Percentiles rank a stretch among this genome's conserved stretches.
These are phyloP conservation scores for Triticum monococcum DNA, from an alignment of 176 grass and related monocot species.

Conservation along the genomic window DNA sequence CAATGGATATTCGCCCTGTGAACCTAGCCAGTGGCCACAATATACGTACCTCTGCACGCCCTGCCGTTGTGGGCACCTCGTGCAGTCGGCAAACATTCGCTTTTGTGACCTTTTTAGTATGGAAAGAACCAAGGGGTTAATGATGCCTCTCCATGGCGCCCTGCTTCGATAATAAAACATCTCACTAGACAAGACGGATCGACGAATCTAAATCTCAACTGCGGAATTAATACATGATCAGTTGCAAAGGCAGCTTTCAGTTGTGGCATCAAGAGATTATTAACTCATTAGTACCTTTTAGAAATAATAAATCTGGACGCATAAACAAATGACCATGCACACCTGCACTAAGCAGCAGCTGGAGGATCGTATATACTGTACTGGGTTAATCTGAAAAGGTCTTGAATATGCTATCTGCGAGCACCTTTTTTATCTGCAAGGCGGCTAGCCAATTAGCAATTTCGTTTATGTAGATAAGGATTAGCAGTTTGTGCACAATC, in stretches of 20 bases:
- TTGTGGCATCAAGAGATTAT: background rate
- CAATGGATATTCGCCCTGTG: background rate
- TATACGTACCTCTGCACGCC: background rate
- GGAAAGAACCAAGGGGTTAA: background rate
- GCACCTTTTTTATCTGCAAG: background rate
- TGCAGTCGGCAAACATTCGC: constrained; percentile 7
- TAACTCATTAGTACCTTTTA: background rate
- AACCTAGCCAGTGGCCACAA: background rate
- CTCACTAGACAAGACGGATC: background rate
- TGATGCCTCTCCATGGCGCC: background rate
- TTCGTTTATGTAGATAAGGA: background rate
- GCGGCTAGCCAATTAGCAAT: background rate
- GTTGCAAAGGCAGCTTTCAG: background rate
- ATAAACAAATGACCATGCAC: constrained; percentile 17
- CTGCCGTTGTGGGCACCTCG: constrained; percentile 29
- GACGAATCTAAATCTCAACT: constrained; percentile 5
- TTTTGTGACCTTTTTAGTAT: background rate
- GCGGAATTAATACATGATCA: background rate
- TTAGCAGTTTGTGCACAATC: background rate
- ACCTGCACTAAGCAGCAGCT: background rate
- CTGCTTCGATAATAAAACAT: constrained; percentile 4
- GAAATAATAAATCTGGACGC: background rate
- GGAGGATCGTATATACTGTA: constrained; percentile 17
- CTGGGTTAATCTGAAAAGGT: background rate
- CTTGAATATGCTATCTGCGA: constrained; percentile 3